phyloP scores from a whole-genome alignment of 2,329 filamentous ascomycete genomes.

The Fusarium penzigii region DNA sequence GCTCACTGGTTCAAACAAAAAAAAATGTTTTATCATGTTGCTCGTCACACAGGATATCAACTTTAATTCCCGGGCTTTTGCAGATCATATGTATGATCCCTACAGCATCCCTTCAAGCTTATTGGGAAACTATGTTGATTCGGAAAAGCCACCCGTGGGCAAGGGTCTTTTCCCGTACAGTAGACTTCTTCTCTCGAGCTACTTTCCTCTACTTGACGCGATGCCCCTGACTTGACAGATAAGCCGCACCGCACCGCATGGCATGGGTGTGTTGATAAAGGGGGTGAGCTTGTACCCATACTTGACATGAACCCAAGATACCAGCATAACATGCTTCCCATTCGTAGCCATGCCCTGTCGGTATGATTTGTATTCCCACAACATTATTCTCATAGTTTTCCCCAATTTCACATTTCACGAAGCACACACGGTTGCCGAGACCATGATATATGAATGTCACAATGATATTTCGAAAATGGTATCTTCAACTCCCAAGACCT shows the following conservation, averaged over 20 bases:
- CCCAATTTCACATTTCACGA: conserved; percentile 3
- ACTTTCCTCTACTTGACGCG: no score
- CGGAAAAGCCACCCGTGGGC: conserved; percentile 3
- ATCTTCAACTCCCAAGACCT: not conserved
- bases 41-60: conserved; percentile 13
- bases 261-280: no score
- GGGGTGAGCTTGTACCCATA: conserved; percentile 1
- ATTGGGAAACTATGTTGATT: conserved; percentile 23
- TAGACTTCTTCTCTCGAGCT: not conserved
- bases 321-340: not conserved
- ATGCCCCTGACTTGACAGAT: no score
- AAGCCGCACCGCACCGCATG: no score
- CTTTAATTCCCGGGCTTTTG: conserved; percentile 11
- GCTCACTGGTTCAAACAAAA: conserved; percentile 26
- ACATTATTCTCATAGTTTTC: not conserved
- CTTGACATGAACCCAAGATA: conserved; percentile 2
- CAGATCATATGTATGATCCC: conserved; percentile 1
- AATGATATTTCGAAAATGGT: no score
- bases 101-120: conserved; percentile 19
- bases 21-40: conserved; percentile 3
- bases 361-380: conserved; percentile 6
- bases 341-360: not conserved
- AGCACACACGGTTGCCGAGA: conserved; percentile 1
- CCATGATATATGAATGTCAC: conserved; percentile 4
- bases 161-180: no score